These are phyloP conservation scores for Debaryomyces hansenii DNA, from an alignment of 805 yeast genomes.

Conservation along the genomic window DNA sequence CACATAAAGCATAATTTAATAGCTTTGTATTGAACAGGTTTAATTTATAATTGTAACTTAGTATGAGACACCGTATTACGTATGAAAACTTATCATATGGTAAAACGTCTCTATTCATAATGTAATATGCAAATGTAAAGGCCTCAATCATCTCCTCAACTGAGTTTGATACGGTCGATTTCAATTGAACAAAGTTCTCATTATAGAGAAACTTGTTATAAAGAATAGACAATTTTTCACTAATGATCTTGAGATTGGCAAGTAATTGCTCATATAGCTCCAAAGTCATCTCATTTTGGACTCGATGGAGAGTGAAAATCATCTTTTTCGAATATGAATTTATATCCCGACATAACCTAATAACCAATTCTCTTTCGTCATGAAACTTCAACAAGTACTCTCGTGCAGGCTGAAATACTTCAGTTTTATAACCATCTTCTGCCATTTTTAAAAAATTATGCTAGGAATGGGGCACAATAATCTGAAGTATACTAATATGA, in stretches of 20 bases:
- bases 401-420: conserved; percentile 21
- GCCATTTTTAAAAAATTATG: background rate
- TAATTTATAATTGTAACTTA: conserved; percentile 9
- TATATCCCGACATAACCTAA: conserved; percentile 35
- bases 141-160: conserved; percentile 28
- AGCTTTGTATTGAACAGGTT: conserved; percentile 15
- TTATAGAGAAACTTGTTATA: conserved; percentile 9
- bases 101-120: conserved; percentile 11
- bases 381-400: conserved; percentile 21
- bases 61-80: conserved; percentile 2
- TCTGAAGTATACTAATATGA: no score
- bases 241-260: conserved; percentile 11
- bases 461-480: no score
- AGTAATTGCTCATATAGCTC: conserved; percentile 10
- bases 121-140: conserved; percentile 21
- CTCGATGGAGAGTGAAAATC: conserved; percentile 23
- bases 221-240: conserved; percentile 7
- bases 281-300: conserved; percentile 2
- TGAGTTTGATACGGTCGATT: conserved; percentile 22
- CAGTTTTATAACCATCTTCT: conserved; percentile 4
- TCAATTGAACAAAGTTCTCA: conserved; percentile 11
- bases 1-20: background rate
- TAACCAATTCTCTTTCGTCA: conserved; percentile 33
- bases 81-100: conserved; percentile 10
- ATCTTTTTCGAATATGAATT: conserved; percentile 39